A percentile compares a stretch with the other conserved stretches of the same genome.
These are phyloP conservation scores for Escovopsis sp. DNA, from an alignment of 2,329 filamentous ascomycete species.

Conservation along the genomic window DNA sequence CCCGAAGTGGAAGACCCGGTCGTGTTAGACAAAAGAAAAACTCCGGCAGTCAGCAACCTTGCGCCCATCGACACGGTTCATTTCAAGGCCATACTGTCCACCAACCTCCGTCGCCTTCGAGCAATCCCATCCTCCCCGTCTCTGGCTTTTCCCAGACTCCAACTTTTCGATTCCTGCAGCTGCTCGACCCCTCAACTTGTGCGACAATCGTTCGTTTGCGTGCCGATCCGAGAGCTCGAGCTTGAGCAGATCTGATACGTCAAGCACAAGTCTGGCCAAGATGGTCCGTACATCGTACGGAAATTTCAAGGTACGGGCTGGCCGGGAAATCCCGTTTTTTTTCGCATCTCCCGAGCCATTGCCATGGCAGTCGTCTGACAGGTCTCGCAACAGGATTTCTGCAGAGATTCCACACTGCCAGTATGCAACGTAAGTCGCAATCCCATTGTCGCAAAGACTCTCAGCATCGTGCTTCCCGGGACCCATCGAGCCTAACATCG, in stretches of 20 bases:
- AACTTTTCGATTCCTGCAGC: too few species aligned
- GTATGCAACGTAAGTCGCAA: constrained; percentile 61
- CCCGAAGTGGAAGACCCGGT: too few species aligned
- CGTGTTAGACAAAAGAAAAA: too few species aligned
- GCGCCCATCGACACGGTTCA: too few species aligned
- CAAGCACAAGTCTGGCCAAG: constrained; percentile 13
- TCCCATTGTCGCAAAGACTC: neutral
- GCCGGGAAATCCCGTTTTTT: neutral
- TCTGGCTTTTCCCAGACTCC: too few species aligned
- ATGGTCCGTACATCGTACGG: constrained; percentile 50
- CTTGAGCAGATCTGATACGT: neutral
- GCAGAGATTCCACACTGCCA: constrained; percentile 68
- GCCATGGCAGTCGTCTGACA: constrained; percentile 10
- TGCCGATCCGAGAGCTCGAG: too few species aligned
- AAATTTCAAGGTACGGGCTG: constrained; percentile 39
- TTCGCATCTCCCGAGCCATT: neutral
- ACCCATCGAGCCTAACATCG: neutral
- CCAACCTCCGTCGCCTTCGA: too few species aligned
- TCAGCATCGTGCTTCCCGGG: neutral
- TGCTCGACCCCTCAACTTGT: too few species aligned
- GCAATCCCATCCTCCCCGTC: too few species aligned
- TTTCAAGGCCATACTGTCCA: too few species aligned
- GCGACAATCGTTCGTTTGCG: too few species aligned
- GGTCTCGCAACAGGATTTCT: constrained; percentile 49
- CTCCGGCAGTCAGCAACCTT: too few species aligned